Conservation (phyloP, 1,284 basidiomycete species). For the Agaricales sp. region DNA sequence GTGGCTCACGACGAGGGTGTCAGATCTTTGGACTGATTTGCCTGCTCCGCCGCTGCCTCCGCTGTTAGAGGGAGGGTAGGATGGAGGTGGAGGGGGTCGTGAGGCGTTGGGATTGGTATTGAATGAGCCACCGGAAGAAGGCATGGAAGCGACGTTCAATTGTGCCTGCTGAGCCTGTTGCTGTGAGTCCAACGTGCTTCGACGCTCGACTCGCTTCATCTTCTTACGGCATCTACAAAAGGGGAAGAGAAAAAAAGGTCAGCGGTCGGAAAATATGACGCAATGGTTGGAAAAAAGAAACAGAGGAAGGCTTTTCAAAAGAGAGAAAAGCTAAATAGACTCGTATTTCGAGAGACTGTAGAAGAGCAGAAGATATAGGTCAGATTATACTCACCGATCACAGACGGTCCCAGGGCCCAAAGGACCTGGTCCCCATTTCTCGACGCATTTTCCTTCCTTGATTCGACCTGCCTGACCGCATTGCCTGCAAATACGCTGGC, state of each 20-base stretch:
- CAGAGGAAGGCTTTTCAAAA: conserved; percentile 5
- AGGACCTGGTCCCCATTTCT: conserved; percentile 81
- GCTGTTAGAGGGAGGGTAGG: too few species aligned
- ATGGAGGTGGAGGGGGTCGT: too few species aligned
- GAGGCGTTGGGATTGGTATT: not conserved
- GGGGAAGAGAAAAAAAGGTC: conserved; percentile 4
- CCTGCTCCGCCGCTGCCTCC: too few species aligned
- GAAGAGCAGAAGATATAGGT: not conserved
- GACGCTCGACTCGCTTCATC: conserved; percentile 73
- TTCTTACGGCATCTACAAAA: conserved; percentile 66
- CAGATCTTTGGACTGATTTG: not conserved
- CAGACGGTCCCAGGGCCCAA: conserved; percentile 77
- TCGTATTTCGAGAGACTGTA: too few species aligned
- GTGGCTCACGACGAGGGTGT: not conserved
- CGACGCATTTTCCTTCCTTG: conserved; percentile 78
- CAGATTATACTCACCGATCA: conserved; percentile 44
- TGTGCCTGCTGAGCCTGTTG: conserved; percentile 12
- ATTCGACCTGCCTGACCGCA: conserved; percentile 61
- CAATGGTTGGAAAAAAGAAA: conserved; percentile 2
- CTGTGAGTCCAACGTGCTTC: conserved; percentile 52
- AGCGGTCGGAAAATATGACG: conserved; percentile 4
- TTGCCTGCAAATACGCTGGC: conserved; percentile 65
- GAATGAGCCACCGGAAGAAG: not conserved
- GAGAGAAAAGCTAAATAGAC: too few species aligned
- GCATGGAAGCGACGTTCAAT: conserved; percentile 4